Base-by-base conservation (phyloP, 768 basidiomycete genomes). In the Boletus pseudo-olivaceus region DNA sequence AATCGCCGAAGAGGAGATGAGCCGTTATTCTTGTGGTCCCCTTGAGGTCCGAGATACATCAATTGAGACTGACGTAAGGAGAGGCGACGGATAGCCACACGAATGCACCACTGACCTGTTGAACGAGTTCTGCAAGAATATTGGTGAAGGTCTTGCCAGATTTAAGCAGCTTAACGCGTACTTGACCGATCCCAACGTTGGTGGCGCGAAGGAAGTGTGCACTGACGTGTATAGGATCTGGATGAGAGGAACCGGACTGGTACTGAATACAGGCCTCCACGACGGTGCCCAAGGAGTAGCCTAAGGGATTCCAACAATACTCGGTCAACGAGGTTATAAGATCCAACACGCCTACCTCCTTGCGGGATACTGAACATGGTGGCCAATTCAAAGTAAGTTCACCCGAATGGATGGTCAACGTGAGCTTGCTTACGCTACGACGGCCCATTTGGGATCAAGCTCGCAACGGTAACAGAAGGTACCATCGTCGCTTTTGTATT, bases 141-240 rank as follows among this genome's bases (percentile, higher is more conserved):
- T 84, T 84, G 17, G 81, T 80, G 54, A 84, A 82, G 1, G 70
- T 73, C 43, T 73, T 76, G 3, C 85, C 83, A 6, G 63, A 65
- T 61, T 79, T 82, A n/a, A 84, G 33, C 1, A 63, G 67, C 6
- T 71, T 74, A 1, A 87, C 70, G 43, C 68, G 76, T 11, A 86
- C 75, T 46, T 78, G 75, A 57, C 79, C 82, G 3, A 71, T 57
- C 5, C 68, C 72, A 5, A 72, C 53, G 8, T 67, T 66, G 1
- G 81, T 75, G 2, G 80, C 67, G 20, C 74, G 73, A 37, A 85
- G 71, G 62, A 76, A 88, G 60, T 87, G 81, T 4, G 82, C 81
- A 15, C 79, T 82, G 46, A 85, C 67, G 63, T 87, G 80, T 41
- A 87, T 71, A 17, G 81, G 81, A 58, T 87, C 84, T 17, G 61